These are phyloP conservation scores for Tylopilus cervinicoccineus DNA, from an alignment of 768 basidiomycete genomes.

Conservation along the genomic window DNA sequence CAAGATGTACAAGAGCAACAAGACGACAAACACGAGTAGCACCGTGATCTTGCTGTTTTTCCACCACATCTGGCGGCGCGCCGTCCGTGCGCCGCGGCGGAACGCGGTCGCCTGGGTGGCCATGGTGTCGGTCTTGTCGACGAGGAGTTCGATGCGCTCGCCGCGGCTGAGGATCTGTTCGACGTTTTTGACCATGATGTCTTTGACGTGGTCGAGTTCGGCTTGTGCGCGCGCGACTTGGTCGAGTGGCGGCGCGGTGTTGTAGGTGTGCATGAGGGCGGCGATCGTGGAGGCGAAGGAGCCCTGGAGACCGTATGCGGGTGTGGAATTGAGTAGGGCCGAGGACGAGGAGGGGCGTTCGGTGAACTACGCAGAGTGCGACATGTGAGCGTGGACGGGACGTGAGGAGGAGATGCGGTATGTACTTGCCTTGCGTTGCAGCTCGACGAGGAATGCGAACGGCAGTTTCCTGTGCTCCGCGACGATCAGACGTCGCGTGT, in stretches of 20 bases:
- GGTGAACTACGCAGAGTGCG: slow-evolving; percentile 42
- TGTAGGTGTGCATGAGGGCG: slow-evolving; percentile 81
- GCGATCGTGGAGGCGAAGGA: slow-evolving; percentile 67
- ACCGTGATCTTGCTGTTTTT: slow-evolving; percentile 67
- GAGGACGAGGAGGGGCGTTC: slow-evolving; percentile 64
- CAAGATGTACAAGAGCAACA: slow-evolving; percentile 77
- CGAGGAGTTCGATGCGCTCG: slow-evolving; percentile 91
- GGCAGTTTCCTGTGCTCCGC: slow-evolving; percentile 67
- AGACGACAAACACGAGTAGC: slow-evolving; percentile 64
- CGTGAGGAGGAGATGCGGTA: neutral
- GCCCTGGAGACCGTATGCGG: slow-evolving; percentile 66
- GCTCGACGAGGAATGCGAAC: slow-evolving; percentile 85
- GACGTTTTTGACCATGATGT: slow-evolving; percentile 98
- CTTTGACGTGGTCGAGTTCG: slow-evolving; percentile 87
- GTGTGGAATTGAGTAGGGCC: slow-evolving; percentile 40
- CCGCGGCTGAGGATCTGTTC: slow-evolving; percentile 93
- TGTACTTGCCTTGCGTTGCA: slow-evolving; percentile 65
- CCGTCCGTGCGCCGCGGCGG: slow-evolving; percentile 79
- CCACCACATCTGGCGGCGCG: slow-evolving; percentile 89
- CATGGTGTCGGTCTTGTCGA: slow-evolving; percentile 97
- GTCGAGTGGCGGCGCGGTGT: slow-evolving; percentile 82
- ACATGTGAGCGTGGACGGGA: neutral
- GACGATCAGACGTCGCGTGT: neutral
- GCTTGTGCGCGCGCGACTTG: slow-evolving; percentile 87
- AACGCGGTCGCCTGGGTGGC: slow-evolving; percentile 93